Base-by-base conservation (phyloP, 2,329 filamentous ascomycete genomes). In the Colletotrichum australisinense region DNA sequence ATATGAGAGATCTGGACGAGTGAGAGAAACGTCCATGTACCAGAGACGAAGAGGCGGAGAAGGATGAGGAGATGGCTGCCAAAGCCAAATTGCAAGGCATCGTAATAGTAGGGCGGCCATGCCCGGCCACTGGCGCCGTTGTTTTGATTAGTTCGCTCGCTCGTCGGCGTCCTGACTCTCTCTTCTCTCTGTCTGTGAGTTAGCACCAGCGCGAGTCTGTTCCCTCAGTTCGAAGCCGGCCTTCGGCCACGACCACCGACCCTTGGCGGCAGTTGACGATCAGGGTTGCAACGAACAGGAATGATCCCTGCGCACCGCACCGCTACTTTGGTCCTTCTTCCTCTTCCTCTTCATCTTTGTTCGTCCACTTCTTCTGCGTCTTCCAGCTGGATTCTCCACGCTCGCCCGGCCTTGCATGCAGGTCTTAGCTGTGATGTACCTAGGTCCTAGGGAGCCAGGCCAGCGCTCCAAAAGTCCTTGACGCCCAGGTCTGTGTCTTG, bases 201-300 rank as follows among this genome's bases (percentile, higher is more conserved):
- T 73, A 57, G 42, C 19, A 19, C 35, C 28, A 55, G 56, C 60
- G 67, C 67, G 60, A 73, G 60, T 73, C 73, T 73, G 70, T 75
- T 65, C 63, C 67, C 71, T 35, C 55, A 58, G 32, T 46, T 38
- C 57, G 58, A 60, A 63, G 42, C 67, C 67, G 56, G 46, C 67
- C 72, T 62, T 66, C 60, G 67, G 67, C 67, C 63, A 67, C 67
- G 63, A 72, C 67, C 72, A 68, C 68, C 67, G 26, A 68, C 63
- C 67, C 74, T 75, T 74, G 68, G 74, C 68, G 74, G 72, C 67
- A 74, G 65, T 72, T 72, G 72, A 67, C 72, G 74, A 75, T 75
- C 74, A 72, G 67, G 72, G 74, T 75, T 73, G 74, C 63, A 72
- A 38, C 63, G 72, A 38, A 52, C 63, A 74, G 72, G 63, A 72